Conservation (phyloP, 2,329 filamentous ascomycete species). For the Didymella pinodella region DNA sequence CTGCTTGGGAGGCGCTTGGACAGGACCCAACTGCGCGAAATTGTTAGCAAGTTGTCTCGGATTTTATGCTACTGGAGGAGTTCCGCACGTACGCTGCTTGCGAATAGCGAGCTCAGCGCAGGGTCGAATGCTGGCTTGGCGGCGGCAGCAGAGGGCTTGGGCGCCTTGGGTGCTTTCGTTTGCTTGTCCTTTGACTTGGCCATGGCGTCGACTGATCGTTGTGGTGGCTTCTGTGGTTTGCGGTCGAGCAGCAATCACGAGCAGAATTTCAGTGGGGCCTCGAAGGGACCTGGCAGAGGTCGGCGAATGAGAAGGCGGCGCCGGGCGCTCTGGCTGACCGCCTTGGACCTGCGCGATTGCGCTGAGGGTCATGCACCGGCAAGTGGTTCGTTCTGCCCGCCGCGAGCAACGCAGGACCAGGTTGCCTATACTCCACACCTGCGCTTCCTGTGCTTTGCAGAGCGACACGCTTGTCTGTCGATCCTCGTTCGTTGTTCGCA, state of each 20-base stretch:
- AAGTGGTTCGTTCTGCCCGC: conserved; percentile 16
- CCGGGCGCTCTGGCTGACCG: conserved; percentile 4
- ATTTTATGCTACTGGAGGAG: conserved; percentile 5
- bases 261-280: conserved; percentile 43
- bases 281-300: conserved; percentile 3
- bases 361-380: conserved; percentile 7
- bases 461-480: conserved; percentile 22
- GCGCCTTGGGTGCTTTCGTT: conserved; percentile 23
- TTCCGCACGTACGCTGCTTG: conserved; percentile 48
- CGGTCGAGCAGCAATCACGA: conserved; percentile 22
- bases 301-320: conserved; percentile 14
- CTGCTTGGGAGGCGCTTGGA: conserved; percentile 51
- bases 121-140: conserved; percentile 53
- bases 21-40: conserved; percentile 43
- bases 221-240: not conserved
- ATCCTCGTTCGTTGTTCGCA: conserved; percentile 7
- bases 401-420: conserved; percentile 8
- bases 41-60: conserved; percentile 24
- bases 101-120: conserved; percentile 58
- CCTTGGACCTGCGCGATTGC: conserved; percentile 8
- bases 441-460: conserved; percentile 28
- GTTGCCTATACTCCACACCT: conserved; percentile 21
- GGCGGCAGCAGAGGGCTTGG: conserved; percentile 33
- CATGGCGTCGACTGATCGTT: conserved; percentile 32
- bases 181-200: conserved; percentile 45